Percentiles rank a stretch among this genome's conserved stretches.
phyloP scores from a whole-genome alignment of 2,329 filamentous ascomycete genomes.

The Trichophyton simii region DNA sequence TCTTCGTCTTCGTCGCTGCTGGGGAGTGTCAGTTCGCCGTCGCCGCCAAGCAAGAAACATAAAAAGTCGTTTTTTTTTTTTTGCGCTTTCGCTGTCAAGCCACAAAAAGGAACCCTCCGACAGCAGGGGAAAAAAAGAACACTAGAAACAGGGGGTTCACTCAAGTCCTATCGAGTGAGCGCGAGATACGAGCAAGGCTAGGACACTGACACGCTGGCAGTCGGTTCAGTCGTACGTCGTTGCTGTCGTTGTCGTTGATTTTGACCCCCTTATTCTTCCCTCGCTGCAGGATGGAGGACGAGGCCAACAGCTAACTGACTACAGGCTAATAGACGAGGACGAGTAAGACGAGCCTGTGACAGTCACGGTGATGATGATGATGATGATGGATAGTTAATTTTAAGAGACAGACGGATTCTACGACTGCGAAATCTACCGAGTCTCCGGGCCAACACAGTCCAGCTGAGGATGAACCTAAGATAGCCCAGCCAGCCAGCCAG shows the following conservation, averaged over 20 bases:
- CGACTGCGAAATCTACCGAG: not conserved
- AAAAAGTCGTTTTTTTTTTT: not conserved
- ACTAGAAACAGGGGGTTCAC: not conserved
- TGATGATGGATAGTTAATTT: not conserved
- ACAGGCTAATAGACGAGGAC: not conserved
- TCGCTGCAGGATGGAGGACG: too few species aligned
- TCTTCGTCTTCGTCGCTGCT: too few species aligned
- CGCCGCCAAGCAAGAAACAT: not conserved
- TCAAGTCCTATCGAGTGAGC: too few species aligned
- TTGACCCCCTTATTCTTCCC: not conserved
- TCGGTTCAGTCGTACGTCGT: not conserved
- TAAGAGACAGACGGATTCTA: not conserved
- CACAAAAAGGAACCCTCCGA: not conserved
- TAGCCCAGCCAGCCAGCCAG: too few species aligned
- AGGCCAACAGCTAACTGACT: not conserved
- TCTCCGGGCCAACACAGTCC: not conserved
- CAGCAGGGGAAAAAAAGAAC: not conserved
- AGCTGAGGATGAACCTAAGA: not conserved
- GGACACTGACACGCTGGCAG: not conserved
- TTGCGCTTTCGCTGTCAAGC: not conserved
- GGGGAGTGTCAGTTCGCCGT: too few species aligned
- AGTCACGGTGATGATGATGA: not conserved
- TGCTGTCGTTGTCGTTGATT: not conserved
- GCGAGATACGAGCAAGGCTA: not conserved
- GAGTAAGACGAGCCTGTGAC: not conserved